Percentiles rank a stretch among this genome's conserved stretches.
phyloP scores from a whole-genome alignment of 2,329 filamentous ascomycete genomes.

The Calonectria leucothoes region DNA sequence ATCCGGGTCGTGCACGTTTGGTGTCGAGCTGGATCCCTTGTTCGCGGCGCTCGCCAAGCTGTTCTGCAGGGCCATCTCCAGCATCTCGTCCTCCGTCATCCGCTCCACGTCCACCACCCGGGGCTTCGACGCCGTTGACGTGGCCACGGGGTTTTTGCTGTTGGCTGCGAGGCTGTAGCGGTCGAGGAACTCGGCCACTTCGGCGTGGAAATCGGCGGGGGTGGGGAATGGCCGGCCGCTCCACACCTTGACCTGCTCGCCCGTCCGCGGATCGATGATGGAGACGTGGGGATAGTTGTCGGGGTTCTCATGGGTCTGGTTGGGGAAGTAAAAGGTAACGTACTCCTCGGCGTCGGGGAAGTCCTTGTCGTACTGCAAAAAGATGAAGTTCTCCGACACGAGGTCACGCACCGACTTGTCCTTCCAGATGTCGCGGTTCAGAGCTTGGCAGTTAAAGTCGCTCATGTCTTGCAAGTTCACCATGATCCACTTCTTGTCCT shows the following conservation, averaged over 20 bases:
- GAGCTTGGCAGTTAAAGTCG: conserved; percentile 92
- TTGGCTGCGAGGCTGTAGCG: conserved; percentile 90
- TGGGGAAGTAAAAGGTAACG: conserved; percentile 87
- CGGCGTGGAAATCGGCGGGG: conserved; percentile 85
- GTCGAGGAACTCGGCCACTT: conserved; percentile 96
- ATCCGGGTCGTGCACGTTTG: conserved; percentile 83
- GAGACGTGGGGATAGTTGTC: conserved; percentile 96
- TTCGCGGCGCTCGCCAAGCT: conserved; percentile 72
- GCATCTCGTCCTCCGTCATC: conserved; percentile 98
- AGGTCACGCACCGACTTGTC: conserved; percentile 82
- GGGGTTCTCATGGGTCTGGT: conserved; percentile 77
- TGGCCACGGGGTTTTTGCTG: conserved; percentile 93
- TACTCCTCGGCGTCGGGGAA: conserved; percentile 84
- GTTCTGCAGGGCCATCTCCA: conserved; percentile 92
- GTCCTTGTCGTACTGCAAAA: conserved; percentile 92
- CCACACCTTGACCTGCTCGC: conserved; percentile 98
- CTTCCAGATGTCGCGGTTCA: conserved; percentile 98
- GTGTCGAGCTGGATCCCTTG: conserved; percentile 50
- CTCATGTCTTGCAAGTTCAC: conserved; percentile 95
- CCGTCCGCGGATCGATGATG: conserved; percentile 94
- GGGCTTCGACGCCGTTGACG: conserved; percentile 68
- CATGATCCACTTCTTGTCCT: conserved; percentile 91
- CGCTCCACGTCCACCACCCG: conserved; percentile 81
- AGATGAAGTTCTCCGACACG: conserved; percentile 92
- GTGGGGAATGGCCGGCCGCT: conserved; percentile 83